phyloP scores from a whole-genome alignment of 495 filamentous ascomycete species.

The Xylaria grammica region DNA sequence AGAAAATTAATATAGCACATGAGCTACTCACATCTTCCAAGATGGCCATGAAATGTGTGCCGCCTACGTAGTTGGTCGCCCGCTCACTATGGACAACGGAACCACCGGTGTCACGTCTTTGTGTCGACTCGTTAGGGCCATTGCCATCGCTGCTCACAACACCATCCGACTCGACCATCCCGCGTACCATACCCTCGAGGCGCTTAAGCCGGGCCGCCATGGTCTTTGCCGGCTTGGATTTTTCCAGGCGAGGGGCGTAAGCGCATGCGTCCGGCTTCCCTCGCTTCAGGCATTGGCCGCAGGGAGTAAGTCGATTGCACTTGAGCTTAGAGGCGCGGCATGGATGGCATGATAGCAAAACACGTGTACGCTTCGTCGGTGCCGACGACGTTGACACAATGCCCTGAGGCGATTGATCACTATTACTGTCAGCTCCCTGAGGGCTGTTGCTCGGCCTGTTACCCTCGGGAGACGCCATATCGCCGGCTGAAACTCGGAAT shows the following conservation, averaged over 20 bases:
- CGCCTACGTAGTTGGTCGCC: constrained; percentile 53
- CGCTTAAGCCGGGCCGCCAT: constrained; percentile 58
- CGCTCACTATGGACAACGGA: constrained; percentile 44
- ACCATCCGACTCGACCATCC: constrained; percentile 47
- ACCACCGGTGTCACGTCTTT: constrained; percentile 26
- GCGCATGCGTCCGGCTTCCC: constrained; percentile 47
- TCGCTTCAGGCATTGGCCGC: constrained; percentile 52
- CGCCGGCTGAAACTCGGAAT: neutral
- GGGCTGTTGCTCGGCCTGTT: constrained; percentile 2
- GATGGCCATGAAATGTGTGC: constrained; percentile 63
- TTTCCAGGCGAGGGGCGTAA: constrained; percentile 51
- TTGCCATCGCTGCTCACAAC: constrained; percentile 25
- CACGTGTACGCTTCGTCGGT: constrained; percentile 41
- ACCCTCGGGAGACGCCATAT: constrained; percentile 10
- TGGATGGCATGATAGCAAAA: constrained; percentile 47
- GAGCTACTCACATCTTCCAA: constrained; percentile 51
- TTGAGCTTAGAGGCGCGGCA: constrained; percentile 52
- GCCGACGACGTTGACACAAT: neutral
- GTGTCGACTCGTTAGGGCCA: neutral
- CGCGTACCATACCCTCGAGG: constrained; percentile 59
- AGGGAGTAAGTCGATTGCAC: constrained; percentile 40
- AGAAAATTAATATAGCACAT: constrained; percentile 1
- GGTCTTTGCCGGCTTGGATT: constrained; percentile 43
- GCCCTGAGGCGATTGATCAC: constrained; percentile 1
- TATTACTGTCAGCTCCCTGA: neutral